Conservation (phyloP, 75 land plant genomes). For the Picea sitchensis region DNA sequence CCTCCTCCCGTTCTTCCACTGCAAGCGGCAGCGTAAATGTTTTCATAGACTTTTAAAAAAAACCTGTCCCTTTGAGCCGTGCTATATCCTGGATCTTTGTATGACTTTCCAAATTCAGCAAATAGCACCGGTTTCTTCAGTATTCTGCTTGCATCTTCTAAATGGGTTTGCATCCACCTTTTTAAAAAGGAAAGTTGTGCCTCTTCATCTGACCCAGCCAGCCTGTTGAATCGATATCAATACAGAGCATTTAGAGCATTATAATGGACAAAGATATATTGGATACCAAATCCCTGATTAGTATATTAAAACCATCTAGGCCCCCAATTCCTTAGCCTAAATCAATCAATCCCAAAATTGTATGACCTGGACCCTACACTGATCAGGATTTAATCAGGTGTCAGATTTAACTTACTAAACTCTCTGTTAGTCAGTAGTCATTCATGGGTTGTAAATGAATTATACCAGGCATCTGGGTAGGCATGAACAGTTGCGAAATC, state of each 20-base stretch:
- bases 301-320: not conserved
- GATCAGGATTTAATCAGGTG: no score
- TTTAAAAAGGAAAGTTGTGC: slow-evolving; percentile 58
- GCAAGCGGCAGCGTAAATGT: slow-evolving; percentile 62
- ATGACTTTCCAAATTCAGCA: slow-evolving; percentile 79
- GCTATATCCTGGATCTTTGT: slow-evolving; percentile 47
- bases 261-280: not conserved
- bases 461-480: slow-evolving; percentile 90
- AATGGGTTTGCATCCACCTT: slow-evolving; percentile 71
- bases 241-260: not conserved
- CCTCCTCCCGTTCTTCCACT: slow-evolving; percentile 71
- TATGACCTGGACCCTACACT: no score
- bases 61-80: slow-evolving; percentile 39
- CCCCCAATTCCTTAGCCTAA: no score
- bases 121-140: slow-evolving; percentile 70
- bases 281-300: not conserved
- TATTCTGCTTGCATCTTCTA: slow-evolving; percentile 52
- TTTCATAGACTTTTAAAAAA: slow-evolving; percentile 48
- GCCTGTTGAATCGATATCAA: slow-evolving; percentile 35
- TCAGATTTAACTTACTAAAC: no score
- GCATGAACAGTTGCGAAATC: slow-evolving; percentile 90
- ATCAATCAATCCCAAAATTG: no score
- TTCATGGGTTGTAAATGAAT: no score
- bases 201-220: slow-evolving; percentile 40
- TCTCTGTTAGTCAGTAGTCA: no score